Base-by-base conservation (phyloP, 306 rosid genomes). In the Abrus pulchellus region DNA sequence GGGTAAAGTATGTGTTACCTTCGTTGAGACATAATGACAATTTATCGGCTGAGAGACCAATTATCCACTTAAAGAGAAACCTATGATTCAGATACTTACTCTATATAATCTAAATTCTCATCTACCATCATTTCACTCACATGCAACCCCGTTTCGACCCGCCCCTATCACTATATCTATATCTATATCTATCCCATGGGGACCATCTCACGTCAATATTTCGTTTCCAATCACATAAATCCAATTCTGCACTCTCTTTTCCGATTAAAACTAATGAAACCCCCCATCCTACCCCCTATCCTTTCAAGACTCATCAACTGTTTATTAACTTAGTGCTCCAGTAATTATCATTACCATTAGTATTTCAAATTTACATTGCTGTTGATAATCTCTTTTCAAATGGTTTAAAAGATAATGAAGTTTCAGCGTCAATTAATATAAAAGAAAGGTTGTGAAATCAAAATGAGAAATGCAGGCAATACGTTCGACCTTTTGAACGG, bases 91-190 rank as follows among this genome's bases (percentile, higher is more conserved):
- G 36, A 50, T 30, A 53, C 44, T 38, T 50, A 68, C 27, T 52
- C 14, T 49, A 87, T 80, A 83, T 65, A 33, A 40, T 63, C 33
- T 30, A 84, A 74, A 68, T 83, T 85, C 88, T 76, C 36, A 48
- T 83, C 52, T 38, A 72, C 65, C 67, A 84, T 84, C 77, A 88
- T 90, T 90, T 79, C 82, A 86, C 79, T 74, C 92, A 85, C 92
- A 85, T 88, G 90, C 89, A 75, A 1, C 12, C 2, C 5, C 38
- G 64, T 8, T 8, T 72, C 62, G 75, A 85, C 80, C 79, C 50
- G 63, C 41, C 56, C 75, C 67, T 66, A 43, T 33, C 40, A 34
- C 56, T 40, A 69, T 5, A 32, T 14, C 61, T 13, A 79, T 59
- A 33, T 47, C 71, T 68, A 50, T 44, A 64, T 83, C 74, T 61